Evolutionary conservation across 2,329 filamentous ascomycete species (phyloP).

Genomic region (Fonsecaea pedrosoi): DNA sequence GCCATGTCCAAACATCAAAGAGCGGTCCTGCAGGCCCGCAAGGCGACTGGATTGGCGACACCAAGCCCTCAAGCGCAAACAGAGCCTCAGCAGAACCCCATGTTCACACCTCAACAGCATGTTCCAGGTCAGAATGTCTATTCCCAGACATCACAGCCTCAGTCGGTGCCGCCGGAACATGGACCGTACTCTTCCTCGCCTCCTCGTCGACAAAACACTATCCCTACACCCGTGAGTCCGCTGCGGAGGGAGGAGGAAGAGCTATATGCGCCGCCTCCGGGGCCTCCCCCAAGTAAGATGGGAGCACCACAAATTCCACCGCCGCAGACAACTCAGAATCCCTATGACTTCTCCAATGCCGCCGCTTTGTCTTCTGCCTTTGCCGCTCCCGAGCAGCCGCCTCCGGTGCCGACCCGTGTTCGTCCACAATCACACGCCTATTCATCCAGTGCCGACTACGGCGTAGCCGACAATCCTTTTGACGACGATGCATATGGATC

Average conservation of each 20-base stretch:
- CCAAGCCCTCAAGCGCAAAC: conserved; percentile 30
- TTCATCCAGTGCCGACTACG: conserved; percentile 30
- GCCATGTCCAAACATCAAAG: conserved; percentile 85
- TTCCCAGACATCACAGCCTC: conserved; percentile 9
- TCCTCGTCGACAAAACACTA: conserved; percentile 26
- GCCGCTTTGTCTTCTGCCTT: conserved; percentile 34
- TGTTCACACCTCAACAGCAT: conserved; percentile 28
- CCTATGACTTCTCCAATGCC: conserved; percentile 16
- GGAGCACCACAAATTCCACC: conserved; percentile 15
- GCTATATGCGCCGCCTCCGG: conserved; percentile 33
- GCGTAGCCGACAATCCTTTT: conserved; percentile 38
- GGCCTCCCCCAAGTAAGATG: conserved; percentile 30
- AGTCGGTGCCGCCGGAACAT: conserved; percentile 2
- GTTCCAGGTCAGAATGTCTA: conserved; percentile 36
- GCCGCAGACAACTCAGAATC: conserved; percentile 15
- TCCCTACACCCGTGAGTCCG: conserved; percentile 29
- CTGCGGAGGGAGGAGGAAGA: conserved; percentile 22
- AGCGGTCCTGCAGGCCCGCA: conserved; percentile 68
- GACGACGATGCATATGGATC: conserved; percentile 36
- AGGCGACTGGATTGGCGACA: conserved; percentile 39
- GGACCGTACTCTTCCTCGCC: conserved; percentile 29
- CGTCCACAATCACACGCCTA: conserved; percentile 30
- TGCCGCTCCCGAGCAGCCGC: conserved; percentile 31
- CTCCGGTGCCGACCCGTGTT: conserved; percentile 25
- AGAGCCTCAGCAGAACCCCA: conserved; percentile 15